phyloP scores from a whole-genome alignment of 2,329 filamentous ascomycete genomes.

The Fusarium piperis region DNA sequence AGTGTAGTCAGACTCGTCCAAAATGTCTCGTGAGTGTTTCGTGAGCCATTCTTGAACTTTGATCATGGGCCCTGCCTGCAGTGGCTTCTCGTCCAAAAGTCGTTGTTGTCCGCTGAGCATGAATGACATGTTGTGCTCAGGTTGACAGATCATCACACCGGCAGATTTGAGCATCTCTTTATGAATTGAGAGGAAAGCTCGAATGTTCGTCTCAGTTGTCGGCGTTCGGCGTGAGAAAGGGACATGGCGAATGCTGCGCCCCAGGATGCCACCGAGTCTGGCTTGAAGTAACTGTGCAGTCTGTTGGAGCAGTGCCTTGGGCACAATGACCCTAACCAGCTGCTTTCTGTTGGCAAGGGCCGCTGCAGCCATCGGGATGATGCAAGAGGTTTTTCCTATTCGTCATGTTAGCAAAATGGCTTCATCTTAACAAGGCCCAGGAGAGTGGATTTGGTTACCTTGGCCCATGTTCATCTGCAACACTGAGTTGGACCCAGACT shows the following conservation, averaged over 20 bases:
- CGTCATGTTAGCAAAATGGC: neutral
- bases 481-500: constrained; percentile 64
- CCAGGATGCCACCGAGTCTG: constrained; percentile 64
- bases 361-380: constrained; percentile 62
- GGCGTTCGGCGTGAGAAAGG: constrained; percentile 64
- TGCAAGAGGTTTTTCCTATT: constrained; percentile 65
- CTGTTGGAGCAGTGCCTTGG: constrained; percentile 65
- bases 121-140: constrained; percentile 73
- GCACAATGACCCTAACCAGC: constrained; percentile 66
- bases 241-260: constrained; percentile 63
- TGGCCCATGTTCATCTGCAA: constrained; percentile 76
- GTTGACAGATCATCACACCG: constrained; percentile 68
- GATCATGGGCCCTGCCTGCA: constrained; percentile 60
- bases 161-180: constrained; percentile 50
- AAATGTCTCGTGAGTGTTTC: constrained; percentile 63
- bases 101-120: constrained; percentile 69
- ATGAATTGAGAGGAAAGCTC: constrained; percentile 46
- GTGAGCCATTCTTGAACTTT: constrained; percentile 62
- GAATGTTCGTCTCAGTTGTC: constrained; percentile 47
- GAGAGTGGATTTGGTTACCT: constrained; percentile 47
- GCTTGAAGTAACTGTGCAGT: constrained; percentile 66
- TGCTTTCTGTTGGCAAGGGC: constrained; percentile 56
- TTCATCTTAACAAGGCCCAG: neutral
- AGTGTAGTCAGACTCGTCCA: constrained; percentile 72
- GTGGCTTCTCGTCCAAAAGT: constrained; percentile 58